phyloP scores from a whole-genome alignment of 2,329 filamentous ascomycete species.

The Ascochyta viciae-villosae region DNA sequence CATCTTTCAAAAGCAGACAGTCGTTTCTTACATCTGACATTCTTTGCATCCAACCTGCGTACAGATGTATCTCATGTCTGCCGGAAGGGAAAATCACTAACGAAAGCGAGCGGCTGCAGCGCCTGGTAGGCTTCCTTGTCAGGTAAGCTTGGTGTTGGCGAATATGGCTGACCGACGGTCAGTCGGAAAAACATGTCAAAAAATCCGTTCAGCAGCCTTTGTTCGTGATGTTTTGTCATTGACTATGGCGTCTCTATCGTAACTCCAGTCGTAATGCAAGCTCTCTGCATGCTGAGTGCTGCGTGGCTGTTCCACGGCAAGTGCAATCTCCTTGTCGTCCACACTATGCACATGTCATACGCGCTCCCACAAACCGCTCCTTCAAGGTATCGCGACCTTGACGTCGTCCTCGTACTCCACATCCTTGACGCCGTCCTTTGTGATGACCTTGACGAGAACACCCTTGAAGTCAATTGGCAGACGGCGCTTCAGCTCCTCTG shows the following conservation, averaged over 20 bases:
- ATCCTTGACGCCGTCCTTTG: conserved; percentile 88
- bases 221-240: conserved; percentile 16
- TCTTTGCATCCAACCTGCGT: too few relatives aligned
- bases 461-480: conserved; percentile 99
- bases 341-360: conserved; percentile 13
- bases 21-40: too few relatives aligned
- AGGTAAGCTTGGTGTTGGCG: too few relatives aligned
- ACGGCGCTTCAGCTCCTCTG: conserved; percentile 94
- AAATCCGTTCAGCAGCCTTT: not conserved
- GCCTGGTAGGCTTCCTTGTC: too few relatives aligned
- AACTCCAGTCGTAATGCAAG: conserved; percentile 11
- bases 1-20: too few relatives aligned
- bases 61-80: too few relatives aligned
- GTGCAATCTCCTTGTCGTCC: conserved; percentile 16
- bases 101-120: too few relatives aligned
- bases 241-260: conserved; percentile 18
- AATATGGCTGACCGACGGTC: too few relatives aligned
- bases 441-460: conserved; percentile 89
- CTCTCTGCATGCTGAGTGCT: not conserved
- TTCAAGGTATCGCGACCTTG: conserved; percentile 68
- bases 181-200: too few relatives aligned
- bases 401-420: conserved; percentile 85
- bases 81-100: too few relatives aligned
- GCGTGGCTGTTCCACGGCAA: not conserved
- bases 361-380: not conserved